Evolutionary conservation across 306 rosid genomes (phyloP).

Genomic region (Alnus glutinosa): DNA sequence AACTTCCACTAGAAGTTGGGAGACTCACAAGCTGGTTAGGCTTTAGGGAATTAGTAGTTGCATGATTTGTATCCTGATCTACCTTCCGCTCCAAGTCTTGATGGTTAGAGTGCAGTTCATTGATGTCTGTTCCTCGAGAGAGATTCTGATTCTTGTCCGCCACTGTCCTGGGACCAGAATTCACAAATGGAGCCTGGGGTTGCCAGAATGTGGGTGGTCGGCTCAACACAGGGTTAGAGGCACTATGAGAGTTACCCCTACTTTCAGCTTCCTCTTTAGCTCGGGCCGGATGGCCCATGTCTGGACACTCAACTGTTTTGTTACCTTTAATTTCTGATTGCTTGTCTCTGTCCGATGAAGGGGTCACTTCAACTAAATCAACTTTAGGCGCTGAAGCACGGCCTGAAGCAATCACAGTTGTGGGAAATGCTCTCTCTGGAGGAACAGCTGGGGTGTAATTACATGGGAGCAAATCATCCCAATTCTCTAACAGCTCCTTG

Average conservation of each 20-base stretch:
- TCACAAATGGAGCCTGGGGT: constrained; percentile 49
- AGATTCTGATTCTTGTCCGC: constrained; percentile 40
- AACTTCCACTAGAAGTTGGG: constrained; percentile 38
- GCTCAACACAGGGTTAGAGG: constrained; percentile 36
- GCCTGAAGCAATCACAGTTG: constrained; percentile 73
- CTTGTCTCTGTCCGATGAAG: constrained; percentile 62
- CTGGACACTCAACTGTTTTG: constrained; percentile 52
- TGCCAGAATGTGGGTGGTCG: constrained; percentile 57
- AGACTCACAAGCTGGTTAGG: constrained; percentile 49
- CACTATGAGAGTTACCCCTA: constrained; percentile 41
- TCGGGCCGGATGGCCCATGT: constrained; percentile 41
- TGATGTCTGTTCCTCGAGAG: constrained; percentile 57
- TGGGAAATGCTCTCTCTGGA: constrained; percentile 97
- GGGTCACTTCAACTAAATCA: constrained; percentile 49
- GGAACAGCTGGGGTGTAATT: constrained; percentile 97
- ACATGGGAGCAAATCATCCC: constrained; percentile 97
- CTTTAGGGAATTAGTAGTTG: constrained; percentile 23
- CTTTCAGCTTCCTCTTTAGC: constrained; percentile 60
- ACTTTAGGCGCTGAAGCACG: constrained; percentile 69
- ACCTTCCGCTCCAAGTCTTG: constrained; percentile 48
- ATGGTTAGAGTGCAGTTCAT: constrained; percentile 36
- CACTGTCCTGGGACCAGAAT: constrained; percentile 26
- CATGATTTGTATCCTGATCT: constrained; percentile 39
- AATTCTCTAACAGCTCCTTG: constrained; percentile 93
- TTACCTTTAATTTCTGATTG: constrained; percentile 51